These are phyloP conservation scores for Botryotinia calthae DNA, from an alignment of 2,329 filamentous ascomycete species.

Conservation along the genomic window DNA sequence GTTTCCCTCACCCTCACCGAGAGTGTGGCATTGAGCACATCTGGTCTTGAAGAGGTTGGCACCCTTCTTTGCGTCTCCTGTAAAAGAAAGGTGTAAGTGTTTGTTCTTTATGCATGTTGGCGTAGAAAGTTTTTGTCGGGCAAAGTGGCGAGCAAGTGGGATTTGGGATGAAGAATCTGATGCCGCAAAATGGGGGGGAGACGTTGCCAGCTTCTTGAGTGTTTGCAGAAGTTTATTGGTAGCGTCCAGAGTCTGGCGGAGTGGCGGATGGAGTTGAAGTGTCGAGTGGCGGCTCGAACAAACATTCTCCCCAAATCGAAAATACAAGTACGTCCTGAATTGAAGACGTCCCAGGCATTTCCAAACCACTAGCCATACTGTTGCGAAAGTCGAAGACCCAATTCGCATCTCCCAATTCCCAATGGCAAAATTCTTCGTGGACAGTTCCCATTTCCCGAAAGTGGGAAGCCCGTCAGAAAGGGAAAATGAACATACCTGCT, in stretches of 20 bases:
- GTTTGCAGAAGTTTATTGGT: not conserved
- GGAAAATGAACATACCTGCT: constrained; percentile 39
- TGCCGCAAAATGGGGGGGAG: not conserved
- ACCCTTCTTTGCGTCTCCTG: constrained; percentile 94
- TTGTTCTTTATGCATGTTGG: not conserved
- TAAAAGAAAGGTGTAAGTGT: not conserved
- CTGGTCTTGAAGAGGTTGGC: constrained; percentile 99
- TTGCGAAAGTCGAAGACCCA: not conserved
- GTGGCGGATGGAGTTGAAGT: not conserved
- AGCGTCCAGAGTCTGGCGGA: not conserved
- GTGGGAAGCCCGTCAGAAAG: not conserved
- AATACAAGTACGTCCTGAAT: not conserved
- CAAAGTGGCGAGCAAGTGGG: not conserved
- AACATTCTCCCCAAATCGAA: not conserved
- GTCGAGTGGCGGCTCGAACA: not conserved
- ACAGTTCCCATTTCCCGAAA: not conserved
- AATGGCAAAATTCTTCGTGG: constrained; percentile 16
- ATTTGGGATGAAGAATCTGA: not conserved
- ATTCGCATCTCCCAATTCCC: not conserved
- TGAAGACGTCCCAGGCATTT: not conserved
- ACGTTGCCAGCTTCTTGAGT: not conserved
- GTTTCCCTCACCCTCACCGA: constrained; percentile 87
- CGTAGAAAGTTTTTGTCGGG: not conserved
- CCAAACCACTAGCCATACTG: too few relatives aligned
- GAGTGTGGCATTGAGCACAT: constrained; percentile 97